Evolutionary conservation across 2,329 filamentous ascomycete species (phyloP).

Genomic region (Mariannaea elegans): DNA sequence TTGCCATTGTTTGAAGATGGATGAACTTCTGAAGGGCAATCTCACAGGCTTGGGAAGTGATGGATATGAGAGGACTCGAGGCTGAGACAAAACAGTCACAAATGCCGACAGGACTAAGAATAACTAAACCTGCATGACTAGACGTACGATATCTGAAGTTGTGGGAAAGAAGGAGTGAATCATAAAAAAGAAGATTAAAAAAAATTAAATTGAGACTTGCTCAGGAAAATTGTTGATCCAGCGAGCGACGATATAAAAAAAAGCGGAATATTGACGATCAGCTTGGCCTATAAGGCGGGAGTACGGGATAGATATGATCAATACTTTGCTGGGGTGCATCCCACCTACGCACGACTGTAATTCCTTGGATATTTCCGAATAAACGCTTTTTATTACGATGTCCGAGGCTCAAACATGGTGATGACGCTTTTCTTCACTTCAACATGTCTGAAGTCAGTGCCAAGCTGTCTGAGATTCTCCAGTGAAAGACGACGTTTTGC

Average conservation of each 20-base stretch:
- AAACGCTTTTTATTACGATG: background rate
- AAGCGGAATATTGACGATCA: background rate
- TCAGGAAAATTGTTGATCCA: constrained; percentile 2
- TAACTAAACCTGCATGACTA: background rate
- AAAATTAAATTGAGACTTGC: constrained; percentile 10
- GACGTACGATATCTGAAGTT: background rate
- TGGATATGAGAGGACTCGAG: background rate
- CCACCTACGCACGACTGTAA: too few species aligned
- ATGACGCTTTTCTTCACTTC: constrained; percentile 13
- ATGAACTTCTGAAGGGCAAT: constrained; percentile 13
- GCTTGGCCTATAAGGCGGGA: too few species aligned
- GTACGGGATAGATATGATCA: background rate
- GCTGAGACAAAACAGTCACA: constrained; percentile 1
- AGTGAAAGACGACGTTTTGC: background rate
- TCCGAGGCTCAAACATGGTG: background rate
- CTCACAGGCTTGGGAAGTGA: background rate
- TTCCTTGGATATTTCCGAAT: background rate
- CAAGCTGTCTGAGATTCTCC: constrained; percentile 3
- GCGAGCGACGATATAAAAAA: constrained; percentile 6
- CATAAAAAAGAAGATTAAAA: background rate
- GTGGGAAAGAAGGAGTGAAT: background rate
- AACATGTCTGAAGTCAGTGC: constrained; percentile 18
- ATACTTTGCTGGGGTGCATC: too few species aligned
- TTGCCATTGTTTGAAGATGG: background rate
- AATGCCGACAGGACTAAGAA: background rate